Evolutionary conservation across 2,329 filamentous ascomycete species (phyloP), one percentile per base, ranked within the genome.

Genomic region (Didymella sp.): DNA sequence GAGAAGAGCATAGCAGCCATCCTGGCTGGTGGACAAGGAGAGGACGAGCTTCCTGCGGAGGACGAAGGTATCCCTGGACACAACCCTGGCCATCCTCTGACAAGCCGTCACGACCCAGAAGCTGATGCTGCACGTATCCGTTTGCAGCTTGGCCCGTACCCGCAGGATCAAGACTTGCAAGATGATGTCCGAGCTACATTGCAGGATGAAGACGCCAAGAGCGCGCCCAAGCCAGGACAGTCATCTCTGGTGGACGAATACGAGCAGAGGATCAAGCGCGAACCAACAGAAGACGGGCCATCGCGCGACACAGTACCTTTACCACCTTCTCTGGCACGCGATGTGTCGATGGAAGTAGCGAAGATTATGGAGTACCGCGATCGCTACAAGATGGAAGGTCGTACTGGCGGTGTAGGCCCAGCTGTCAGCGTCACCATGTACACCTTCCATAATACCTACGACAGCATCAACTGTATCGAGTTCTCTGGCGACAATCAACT

Each of bases 361-460:
- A 95, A 94, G 73, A 87, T 98, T 9, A 91, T 92, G 63, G 95
- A 99, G 76, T 91, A 96, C 70, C 87, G 95, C 21, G 94, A 98
- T 70, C 86, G 94, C 17, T 96, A 97, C 75, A 89, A 87, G 72
- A 94, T 98, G 55, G 91, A 96, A 58, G 87, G 88, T 19, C 86
- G 90, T 30, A 94, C 90, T 12, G 91, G 92, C 15, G 94, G 93
- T 8, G 85, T 93, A 47, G 92, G 93, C 13, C 87, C 92, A 51
- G 88, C 88, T 24, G 83, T 97, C 58, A 96, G 92, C 69, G 89
- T 96, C 22, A 95, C 91, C 81, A 98, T 98, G 90, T 97, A 96
- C 74, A 99, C 95, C 0, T 96, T 98, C 72, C 95, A 99, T 80
- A 99, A 99, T 76, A 96, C 91, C 0, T 88, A 92, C 61, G 92